phyloP scores from a whole-genome alignment of 2,329 filamentous ascomycete genomes.

The Talaromyces sp. region DNA sequence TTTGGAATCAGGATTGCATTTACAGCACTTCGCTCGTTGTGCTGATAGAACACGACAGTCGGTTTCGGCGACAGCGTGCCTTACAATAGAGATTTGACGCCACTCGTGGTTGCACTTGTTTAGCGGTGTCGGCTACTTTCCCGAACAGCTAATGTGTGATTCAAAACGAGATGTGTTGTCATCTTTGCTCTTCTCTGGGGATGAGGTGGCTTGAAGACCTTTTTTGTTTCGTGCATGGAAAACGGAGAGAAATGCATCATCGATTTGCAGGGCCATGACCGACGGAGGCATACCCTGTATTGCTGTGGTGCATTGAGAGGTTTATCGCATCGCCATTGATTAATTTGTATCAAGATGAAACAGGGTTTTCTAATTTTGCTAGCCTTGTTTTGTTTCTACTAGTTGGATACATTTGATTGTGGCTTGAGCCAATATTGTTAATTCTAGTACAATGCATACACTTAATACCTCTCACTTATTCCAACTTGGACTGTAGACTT shows the following conservation, averaged over 20 bases:
- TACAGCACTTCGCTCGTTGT: slow-evolving; percentile 29
- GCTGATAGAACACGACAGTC: slow-evolving; percentile 20
- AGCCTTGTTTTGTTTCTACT: background rate
- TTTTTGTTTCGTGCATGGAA: background rate
- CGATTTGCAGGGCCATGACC: background rate
- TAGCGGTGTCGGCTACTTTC: slow-evolving; percentile 3
- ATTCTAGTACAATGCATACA: slow-evolving; percentile 12
- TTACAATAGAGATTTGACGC: slow-evolving; percentile 6
- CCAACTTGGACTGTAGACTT: background rate
- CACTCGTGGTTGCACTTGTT: background rate
- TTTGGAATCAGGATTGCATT: slow-evolving; percentile 9
- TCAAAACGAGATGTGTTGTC: background rate
- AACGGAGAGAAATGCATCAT: background rate
- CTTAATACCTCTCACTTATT: background rate
- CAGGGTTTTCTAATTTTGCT: background rate
- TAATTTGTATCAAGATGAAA: background rate
- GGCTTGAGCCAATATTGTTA: slow-evolving; percentile 8
- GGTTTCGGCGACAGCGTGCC: background rate
- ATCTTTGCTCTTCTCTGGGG: background rate
- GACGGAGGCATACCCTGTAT: background rate
- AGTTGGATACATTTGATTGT: background rate
- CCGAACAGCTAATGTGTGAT: background rate
- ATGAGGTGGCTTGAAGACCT: background rate
- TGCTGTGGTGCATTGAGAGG: background rate
- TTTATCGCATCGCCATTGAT: background rate